Conservation (phyloP, 352 stramenopile genomes). For the Pythium vanterpoolii region DNA sequence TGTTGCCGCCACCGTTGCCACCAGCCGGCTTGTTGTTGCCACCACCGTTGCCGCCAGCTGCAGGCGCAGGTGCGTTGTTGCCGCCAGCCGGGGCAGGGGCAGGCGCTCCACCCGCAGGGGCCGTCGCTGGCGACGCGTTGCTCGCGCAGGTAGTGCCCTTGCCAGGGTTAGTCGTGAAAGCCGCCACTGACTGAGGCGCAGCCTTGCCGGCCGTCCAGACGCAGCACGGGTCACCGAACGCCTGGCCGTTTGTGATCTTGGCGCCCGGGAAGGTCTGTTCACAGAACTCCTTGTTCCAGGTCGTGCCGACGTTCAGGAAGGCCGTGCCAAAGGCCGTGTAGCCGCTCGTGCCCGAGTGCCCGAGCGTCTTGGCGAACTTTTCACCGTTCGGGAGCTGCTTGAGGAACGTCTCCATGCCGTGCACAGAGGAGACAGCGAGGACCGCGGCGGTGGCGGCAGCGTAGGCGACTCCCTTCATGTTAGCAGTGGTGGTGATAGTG, state of each 20-base stretch:
- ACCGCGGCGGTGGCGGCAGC: conserved; percentile 40
- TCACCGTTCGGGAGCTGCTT: conserved; percentile 21
- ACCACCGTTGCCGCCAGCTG: conserved; percentile 4
- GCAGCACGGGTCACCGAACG: conserved; percentile 58
- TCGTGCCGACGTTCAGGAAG: conserved; percentile 30
- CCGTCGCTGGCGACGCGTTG: no score
- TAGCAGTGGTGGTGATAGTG: background rate
- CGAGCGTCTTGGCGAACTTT: conserved; percentile 17
- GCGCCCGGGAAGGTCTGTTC: conserved; percentile 34
- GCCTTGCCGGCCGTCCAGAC: conserved; percentile 26
- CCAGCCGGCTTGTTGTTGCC: no score
- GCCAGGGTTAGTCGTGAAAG: conserved; percentile 18
- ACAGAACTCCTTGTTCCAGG: conserved; percentile 31
- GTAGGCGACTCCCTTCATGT: conserved; percentile 17
- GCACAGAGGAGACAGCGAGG: conserved; percentile 75
- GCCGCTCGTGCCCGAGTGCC: conserved; percentile 1
- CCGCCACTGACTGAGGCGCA: conserved; percentile 9
- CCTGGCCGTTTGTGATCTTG: conserved; percentile 47
- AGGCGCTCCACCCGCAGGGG: no score
- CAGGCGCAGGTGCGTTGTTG: conserved; percentile 3
- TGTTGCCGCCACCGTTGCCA: background rate
- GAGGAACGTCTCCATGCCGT: conserved; percentile 33
- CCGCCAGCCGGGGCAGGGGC: no score
- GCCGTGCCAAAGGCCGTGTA: conserved; percentile 25
- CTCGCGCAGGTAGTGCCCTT: conserved; percentile 9